Conservation (phyloP, 345 rosid species). For the Acer negundo region DNA sequence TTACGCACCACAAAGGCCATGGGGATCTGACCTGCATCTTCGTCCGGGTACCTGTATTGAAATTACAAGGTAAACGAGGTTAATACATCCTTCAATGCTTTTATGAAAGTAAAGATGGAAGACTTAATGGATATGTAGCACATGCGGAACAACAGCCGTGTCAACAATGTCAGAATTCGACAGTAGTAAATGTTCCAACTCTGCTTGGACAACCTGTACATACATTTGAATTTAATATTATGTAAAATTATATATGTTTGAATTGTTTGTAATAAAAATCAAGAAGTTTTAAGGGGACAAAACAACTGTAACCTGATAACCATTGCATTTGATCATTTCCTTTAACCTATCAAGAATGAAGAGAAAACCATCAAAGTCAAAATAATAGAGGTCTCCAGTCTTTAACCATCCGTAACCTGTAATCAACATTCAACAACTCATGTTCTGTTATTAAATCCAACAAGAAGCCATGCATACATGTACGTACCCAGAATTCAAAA, state of each 20-base stretch:
- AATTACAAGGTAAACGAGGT: not conserved
- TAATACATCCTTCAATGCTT: not conserved
- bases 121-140: not conserved
- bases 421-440: slow-evolving; percentile 9
- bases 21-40: slow-evolving; percentile 90
- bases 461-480: too few species aligned
- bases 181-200: slow-evolving; percentile 74
- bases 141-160: slow-evolving; percentile 91
- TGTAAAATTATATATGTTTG: not conserved
- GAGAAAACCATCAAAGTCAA: slow-evolving; percentile 66
- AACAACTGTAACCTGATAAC: slow-evolving; percentile 53
- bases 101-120: not conserved
- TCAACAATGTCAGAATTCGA: slow-evolving; percentile 71
- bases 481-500: too few species aligned
- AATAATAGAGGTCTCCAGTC: slow-evolving; percentile 85
- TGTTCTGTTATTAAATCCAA: too few species aligned
- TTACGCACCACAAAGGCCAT: slow-evolving; percentile 92
- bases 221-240: not conserved
- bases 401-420: slow-evolving; percentile 92
- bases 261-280: too few species aligned
- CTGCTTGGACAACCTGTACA: slow-evolving; percentile 85
- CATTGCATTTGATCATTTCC: slow-evolving; percentile 90
- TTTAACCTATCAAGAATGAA: slow-evolving; percentile 79
- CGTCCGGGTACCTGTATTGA: slow-evolving; percentile 71
- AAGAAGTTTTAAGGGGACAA: too few species aligned